phyloP scores from a whole-genome alignment of 208 protist species.

The Acanthamoeba lenticulata region DNA sequence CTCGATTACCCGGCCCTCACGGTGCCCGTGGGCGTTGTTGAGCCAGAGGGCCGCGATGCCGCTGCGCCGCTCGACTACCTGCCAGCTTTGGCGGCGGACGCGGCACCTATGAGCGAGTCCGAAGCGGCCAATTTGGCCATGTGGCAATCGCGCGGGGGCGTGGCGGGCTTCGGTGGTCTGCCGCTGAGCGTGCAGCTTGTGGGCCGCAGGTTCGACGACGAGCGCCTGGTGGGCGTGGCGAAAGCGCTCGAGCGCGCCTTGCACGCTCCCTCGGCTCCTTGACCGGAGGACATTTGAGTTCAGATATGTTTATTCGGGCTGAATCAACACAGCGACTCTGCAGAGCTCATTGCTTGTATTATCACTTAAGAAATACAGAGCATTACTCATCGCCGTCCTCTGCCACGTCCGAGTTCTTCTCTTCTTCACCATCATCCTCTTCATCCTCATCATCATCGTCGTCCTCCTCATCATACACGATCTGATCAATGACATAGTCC shows the following conservation, averaged over 20 bases:
- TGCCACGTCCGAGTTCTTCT: too few species aligned
- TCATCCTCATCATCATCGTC: neutral
- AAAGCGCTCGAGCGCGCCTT: neutral
- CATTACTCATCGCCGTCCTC: too few species aligned
- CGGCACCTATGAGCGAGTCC: neutral
- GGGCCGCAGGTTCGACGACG: neutral
- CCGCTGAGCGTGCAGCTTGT: neutral
- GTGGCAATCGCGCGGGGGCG: neutral
- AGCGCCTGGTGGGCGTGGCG: neutral
- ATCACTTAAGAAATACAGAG: too few species aligned
- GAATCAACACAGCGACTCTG: too few species aligned
- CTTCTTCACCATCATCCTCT: neutral
- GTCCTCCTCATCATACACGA: neutral
- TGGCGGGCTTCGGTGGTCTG: neutral
- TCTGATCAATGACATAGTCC: neutral
- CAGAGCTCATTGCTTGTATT: too few species aligned
- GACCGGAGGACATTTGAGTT: too few species aligned
- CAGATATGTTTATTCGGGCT: too few species aligned
- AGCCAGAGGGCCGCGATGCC: neutral
- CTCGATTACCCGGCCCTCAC: conserved; percentile 55
- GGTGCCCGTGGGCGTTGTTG: conserved; percentile 56
- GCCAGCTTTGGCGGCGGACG: neutral
- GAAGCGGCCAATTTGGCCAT: neutral
- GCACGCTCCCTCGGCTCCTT: neutral
- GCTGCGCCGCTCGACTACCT: neutral